Evolutionary conservation across 805 yeast genomes (phyloP), one percentile per base, ranked within the genome.

Genomic region (Candida morakotiae): DNA sequence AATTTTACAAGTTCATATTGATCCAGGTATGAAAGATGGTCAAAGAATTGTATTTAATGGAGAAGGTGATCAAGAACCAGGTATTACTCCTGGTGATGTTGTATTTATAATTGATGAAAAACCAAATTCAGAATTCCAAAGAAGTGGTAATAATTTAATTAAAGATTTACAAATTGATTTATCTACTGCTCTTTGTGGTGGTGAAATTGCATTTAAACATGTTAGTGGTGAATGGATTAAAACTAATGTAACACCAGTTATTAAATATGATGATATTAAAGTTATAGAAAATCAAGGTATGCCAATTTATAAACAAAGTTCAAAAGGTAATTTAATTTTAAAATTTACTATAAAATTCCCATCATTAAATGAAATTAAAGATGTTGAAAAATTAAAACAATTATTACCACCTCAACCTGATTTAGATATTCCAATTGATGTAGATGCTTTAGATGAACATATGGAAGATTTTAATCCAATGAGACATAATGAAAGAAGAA

Each of bases 41-140:
- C 95, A 91, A 70, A 81, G 80, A 67, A 77, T 93, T 51, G 86
- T 80, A 5, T 93, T 91, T 71, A 73, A 79, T 51, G 98, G 97
- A 49, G 97, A 91, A 71, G 97, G 97, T 56, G 98, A 93, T 67
- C 96, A 91, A 67, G 93, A 84, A 48, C 98, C 98, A 44, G 88
- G 84, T 61, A 75, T 87, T 41, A 79, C 88, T 43, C 95, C 98
- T 21, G 99, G 99, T 62, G 98, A 93, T 63, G 98, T 93, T 46
- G 75, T 93, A 43, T 88, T 93, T 48, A 84, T 88, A 27, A 77
- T 93, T 47, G 91, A 86, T 46, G 96, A 91, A 73, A 87, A 83
- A 71, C 86, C 87, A 46, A 94, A 93, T 63, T 78, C 75, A 31
- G 60, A 71, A 41, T 93, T 87, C 73, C 77, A 78, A 51, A 87